Conservation (phyloP, 2,329 filamentous ascomycete species). For the Sclerotinia minor region DNA sequence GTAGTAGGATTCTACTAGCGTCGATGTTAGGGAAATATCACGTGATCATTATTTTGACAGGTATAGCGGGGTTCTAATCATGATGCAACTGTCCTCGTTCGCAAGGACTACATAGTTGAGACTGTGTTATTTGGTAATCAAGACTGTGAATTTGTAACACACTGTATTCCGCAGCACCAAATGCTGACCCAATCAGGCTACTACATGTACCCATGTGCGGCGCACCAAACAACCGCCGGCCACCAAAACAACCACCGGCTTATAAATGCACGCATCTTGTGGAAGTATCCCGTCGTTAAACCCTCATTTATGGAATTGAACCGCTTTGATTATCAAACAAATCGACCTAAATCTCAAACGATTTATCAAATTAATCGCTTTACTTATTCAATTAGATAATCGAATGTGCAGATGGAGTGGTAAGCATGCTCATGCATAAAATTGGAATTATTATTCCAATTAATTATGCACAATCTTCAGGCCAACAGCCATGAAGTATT, state of each 20-base stretch:
- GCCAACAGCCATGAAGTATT: not conserved
- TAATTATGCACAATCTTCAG: not conserved
- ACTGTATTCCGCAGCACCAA: not conserved
- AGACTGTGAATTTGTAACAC: no score
- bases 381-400: not conserved
- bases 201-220: no score
- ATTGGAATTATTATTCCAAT: no score
- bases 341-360: not conserved
- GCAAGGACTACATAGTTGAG: no score
- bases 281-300: not conserved
- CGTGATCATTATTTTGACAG: no score
- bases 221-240: not conserved
- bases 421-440: not conserved
- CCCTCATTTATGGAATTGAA: not conserved
- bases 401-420: not conserved
- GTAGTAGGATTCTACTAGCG: no score
- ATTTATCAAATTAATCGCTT: not conserved
- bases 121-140: no score
- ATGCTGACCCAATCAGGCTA: not conserved
- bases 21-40: no score
- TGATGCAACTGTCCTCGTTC: no score
- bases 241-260: not conserved
- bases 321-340: not conserved
- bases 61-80: no score
- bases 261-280: not conserved